Base-by-base conservation (phyloP, 2,329 filamentous ascomycete genomes). In the Pseudocercospora eumusae region DNA sequence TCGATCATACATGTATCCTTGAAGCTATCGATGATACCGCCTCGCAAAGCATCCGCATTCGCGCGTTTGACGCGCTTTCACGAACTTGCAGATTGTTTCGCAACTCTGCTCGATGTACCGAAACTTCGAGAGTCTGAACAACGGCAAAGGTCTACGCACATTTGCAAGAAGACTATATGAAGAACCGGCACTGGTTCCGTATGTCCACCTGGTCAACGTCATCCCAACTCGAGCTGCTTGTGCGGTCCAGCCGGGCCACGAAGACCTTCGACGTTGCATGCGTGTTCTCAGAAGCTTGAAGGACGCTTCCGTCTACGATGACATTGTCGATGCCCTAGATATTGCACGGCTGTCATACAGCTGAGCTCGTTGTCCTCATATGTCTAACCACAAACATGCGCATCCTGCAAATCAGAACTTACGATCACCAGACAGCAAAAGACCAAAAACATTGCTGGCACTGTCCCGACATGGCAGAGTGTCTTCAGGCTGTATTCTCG, bases 371-470 rank as follows among this genome's bases (percentile, higher is more conserved):
- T 25, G 54, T 56, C 31, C 21, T 56, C 7, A 2, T 56, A 23
- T 56, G 54, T 20, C 21, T 56, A 23, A 56, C 54, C 18, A 56
- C 33, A 8, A 23, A 10, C 21, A 44, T 44, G 31, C 27, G 33
- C 25, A 44, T 56, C 54, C 21, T 56, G 11, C 54, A 56, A 15
- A 56, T 56, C 54, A 56, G 54, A 36, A 56, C 40, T 28, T 45
- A 56, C 36, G 54, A 56, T 45, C 54, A 56, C 18, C 54, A 56
- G 21, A 56, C 54, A 40, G 42, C 47, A 18, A 52, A n/a, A 18
- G 36, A 40, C 6, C 15, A 40, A 6, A 33, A 33, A 11, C 4
- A 5, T 5, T 33, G 31, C 11, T 33, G 31, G 31, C 31, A 33
- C 31, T 33, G 31, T 33, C 31, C 31, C 31, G 36, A 40, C 6